Evolutionary conservation across 2,329 filamentous ascomycete species (phyloP), one percentile per base, ranked within the genome.

Genomic region (Aspergillus piperis): DNA sequence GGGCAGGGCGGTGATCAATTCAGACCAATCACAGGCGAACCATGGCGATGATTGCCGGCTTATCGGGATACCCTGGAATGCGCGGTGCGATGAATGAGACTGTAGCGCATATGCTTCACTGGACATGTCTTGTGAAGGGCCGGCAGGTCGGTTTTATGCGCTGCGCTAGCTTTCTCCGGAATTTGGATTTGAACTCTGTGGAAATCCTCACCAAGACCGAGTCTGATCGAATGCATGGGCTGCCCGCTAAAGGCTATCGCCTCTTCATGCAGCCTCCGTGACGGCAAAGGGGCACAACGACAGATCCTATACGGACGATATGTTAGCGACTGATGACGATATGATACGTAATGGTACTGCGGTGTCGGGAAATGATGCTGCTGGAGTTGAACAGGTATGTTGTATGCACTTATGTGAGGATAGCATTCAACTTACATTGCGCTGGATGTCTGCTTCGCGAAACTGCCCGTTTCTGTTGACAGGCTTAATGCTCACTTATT

Each of bases 1-100:
- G 42, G 13, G 38, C 13, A 58, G 27, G 42, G 61, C 63, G 62
- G 63, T 62, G 23, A 23, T 8, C 8, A 7, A 0, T 27, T 1
- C 2, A 17, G 54, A 13, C 59, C 61, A 60, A 64, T 62, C n/a
- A 60, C 5, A 8, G 13, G 5, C 19, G 4, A 7, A 15, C 15
- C 36, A 59, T 57, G 27, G 47, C 8, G 23, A 8, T 30, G 25
- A 17, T 27, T 15, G 25, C 25, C 15, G 15, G 23, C 47, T 49
- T 49, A 49, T 49, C 47, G 47, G 23, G 10, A 3, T 27, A 17
- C n/a, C 7, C 8, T 27, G 15, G 25, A 32, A 49, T 49, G 47
- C 25, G 47, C 25, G 25, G 17, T 27, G 25, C 42, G 25, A 57
- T 27, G 52, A 23, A 54, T 57, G 32, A 13, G 36, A 25, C 41